Percentiles rank a stretch among this genome's conserved stretches.
Conservation (phyloP, 805 yeast genomes). For the Myxozyma sirexii region DNA sequence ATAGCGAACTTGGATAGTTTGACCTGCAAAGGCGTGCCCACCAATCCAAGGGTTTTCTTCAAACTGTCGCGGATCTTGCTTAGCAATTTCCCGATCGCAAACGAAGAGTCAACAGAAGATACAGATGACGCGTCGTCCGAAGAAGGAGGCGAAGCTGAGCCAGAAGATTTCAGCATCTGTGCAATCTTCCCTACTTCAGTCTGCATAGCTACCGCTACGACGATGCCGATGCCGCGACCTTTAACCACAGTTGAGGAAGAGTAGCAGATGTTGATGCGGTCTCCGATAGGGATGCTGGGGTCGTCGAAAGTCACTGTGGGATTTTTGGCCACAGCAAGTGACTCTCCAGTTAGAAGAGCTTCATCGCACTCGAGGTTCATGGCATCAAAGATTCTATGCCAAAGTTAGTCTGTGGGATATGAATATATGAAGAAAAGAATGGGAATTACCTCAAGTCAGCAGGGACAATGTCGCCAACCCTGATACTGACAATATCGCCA, state of each 20-base stretch:
- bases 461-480: conserved; percentile 77
- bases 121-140: conserved; percentile 12
- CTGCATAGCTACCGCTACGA: conserved; percentile 62
- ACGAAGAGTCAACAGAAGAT: background rate
- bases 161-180: conserved; percentile 22
- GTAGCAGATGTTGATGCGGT: conserved; percentile 69
- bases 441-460: conserved; percentile 57
- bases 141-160: background rate
- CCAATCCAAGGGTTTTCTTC: conserved; percentile 28
- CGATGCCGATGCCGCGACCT: conserved; percentile 77
- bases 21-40: conserved; percentile 82
- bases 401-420: background rate
- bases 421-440: too few species aligned
- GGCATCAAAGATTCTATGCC: conserved; percentile 51
- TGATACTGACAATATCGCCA: conserved; percentile 66
- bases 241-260: conserved; percentile 70
- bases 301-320: conserved; percentile 47
- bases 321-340: conserved; percentile 62
- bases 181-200: conserved; percentile 82
- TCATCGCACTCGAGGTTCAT: conserved; percentile 73
- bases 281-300: conserved; percentile 64
- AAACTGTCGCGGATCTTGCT: background rate
- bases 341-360: conserved; percentile 68
- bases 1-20: conserved; percentile 78
- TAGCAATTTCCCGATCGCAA: background rate